A percentile compares a stretch with the other conserved stretches of the same genome.
Evolutionary conservation across 352 stramenopile species (phyloP).

Genomic region (Globisporangium iwayamae): DNA sequence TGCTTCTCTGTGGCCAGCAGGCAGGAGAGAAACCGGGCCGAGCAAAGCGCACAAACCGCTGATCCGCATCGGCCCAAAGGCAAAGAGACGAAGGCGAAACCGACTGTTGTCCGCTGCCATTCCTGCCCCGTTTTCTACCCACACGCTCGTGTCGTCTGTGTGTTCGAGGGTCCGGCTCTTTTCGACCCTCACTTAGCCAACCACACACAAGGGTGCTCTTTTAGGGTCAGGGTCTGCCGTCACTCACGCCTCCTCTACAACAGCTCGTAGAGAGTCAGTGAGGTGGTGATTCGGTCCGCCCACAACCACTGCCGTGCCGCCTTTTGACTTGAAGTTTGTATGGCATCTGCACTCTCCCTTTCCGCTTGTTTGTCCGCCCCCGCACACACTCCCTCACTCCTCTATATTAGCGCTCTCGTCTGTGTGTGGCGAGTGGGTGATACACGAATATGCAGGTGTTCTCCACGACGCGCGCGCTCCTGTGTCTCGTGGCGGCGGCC

Average conservation of each 20-base stretch:
- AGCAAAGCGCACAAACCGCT: no score
- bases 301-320: neutral
- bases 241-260: neutral
- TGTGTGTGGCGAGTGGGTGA: neutral
- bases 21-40: no score
- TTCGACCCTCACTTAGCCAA: no score
- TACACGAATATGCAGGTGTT: slow-evolving; percentile 11
- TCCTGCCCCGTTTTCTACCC: neutral
- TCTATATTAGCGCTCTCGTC: neutral
- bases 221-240: neutral
- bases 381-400: neutral
- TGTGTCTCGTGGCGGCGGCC: slow-evolving; percentile 4
- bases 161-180: neutral
- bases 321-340: neutral
- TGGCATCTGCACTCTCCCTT: neutral
- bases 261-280: slow-evolving; percentile 1
- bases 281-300: neutral
- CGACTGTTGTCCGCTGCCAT: neutral
- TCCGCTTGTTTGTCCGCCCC: neutral
- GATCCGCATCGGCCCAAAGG: no score
- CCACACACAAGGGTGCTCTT: neutral
- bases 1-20: no score
- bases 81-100: neutral
- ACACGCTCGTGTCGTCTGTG: neutral
- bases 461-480: slow-evolving; percentile 8